These are phyloP conservation scores for Schizophyllum commune DNA, from an alignment of 1,284 basidiomycete genomes.

Conservation along the genomic window DNA sequence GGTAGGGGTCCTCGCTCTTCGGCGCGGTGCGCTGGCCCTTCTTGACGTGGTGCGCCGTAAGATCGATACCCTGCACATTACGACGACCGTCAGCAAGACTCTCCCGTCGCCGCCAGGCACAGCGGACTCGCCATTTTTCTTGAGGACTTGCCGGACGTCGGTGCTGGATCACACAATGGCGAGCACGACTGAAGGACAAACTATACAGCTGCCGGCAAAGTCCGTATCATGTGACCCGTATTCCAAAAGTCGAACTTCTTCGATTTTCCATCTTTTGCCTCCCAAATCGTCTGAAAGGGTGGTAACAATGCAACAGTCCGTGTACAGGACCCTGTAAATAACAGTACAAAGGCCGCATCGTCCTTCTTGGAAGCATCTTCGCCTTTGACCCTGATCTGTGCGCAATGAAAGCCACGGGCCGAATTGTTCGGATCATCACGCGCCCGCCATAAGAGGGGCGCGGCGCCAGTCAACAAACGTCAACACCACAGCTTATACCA, in stretches of 20 bases:
- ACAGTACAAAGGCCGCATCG: no score
- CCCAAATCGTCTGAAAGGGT: no score
- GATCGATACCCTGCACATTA: conserved; percentile 85
- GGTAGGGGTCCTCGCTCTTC: conserved; percentile 98
- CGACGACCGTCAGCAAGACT: conserved; percentile 10
- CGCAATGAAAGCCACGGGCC: no score
- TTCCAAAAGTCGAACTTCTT: neutral
- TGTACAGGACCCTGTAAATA: no score
- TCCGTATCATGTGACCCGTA: neutral
- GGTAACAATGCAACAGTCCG: no score
- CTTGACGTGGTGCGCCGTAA: conserved; percentile 97
- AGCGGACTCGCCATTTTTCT: conserved; percentile 58
- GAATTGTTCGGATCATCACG: neutral
- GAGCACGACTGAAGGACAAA: neutral
- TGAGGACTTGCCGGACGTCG: conserved; percentile 36
- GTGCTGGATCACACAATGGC: neutral
- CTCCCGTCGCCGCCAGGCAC: conserved; percentile 21
- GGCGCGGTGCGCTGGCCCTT: conserved; percentile 93
- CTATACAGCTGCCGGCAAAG: neutral
- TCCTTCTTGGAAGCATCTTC: no score
- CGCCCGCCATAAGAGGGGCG: neutral
- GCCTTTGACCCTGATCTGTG: no score
- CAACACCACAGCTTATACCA: neutral
- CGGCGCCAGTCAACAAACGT: neutral
- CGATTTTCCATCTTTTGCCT: no score